phyloP scores from a whole-genome alignment of 345 rosid species.

The Eucalyptus pauciflora region DNA sequence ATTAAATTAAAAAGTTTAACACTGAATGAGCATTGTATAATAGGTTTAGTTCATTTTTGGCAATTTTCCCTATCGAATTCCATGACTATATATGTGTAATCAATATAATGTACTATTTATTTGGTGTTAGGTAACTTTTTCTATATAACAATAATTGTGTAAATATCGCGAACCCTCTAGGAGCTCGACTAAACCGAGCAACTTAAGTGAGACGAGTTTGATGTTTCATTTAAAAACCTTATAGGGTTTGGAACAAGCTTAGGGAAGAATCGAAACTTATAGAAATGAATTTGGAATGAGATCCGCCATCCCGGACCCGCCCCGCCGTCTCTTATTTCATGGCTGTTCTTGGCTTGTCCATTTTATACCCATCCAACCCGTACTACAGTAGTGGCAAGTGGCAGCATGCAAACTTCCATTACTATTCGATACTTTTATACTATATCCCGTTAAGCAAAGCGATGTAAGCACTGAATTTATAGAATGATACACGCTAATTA shows the following conservation, averaged over 20 bases:
- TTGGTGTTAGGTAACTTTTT: background rate
- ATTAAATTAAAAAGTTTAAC: background rate
- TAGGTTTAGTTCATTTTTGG: background rate
- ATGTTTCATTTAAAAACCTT: background rate
- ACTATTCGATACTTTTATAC: background rate
- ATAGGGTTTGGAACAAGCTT: background rate
- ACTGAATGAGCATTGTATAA: accelerated
- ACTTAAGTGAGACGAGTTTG: background rate
- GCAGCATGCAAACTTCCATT: background rate
- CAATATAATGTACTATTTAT: background rate
- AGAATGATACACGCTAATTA: background rate
- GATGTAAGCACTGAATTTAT: background rate
- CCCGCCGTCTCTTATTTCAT: background rate
- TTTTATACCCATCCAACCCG: background rate
- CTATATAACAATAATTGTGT: background rate
- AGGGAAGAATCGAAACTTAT: background rate
- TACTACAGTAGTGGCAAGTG: background rate
- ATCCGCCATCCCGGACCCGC: background rate
- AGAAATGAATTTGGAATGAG: background rate
- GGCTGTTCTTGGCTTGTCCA: background rate
- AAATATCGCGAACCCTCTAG: background rate
- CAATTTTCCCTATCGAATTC: background rate
- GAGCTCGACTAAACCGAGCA: background rate
- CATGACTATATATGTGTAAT: background rate
- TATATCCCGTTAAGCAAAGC: background rate